Percentiles rank a stretch among this genome's conserved stretches.
phyloP scores from a whole-genome alignment of 768 basidiomycete genomes.

The Rhodotorula babjevae region DNA sequence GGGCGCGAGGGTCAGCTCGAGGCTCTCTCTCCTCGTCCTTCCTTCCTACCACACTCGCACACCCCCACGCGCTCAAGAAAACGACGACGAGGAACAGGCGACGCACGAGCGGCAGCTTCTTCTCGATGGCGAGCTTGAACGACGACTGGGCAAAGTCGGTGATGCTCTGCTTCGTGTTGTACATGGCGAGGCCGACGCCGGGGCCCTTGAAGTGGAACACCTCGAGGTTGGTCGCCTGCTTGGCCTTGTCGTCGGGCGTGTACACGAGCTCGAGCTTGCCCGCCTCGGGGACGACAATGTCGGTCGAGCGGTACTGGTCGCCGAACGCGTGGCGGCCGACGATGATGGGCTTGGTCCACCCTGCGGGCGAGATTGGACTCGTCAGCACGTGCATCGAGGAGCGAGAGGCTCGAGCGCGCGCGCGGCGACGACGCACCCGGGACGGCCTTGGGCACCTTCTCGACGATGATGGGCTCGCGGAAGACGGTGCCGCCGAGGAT shows the following conservation, averaged over 20 bases:
- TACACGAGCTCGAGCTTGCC: conserved; percentile 91
- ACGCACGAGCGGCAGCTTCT: conserved; percentile 51
- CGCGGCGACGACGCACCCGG: conserved; percentile 49
- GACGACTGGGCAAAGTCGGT: conserved; percentile 92
- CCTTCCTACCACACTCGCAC: no score
- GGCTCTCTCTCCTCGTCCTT: no score
- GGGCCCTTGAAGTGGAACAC: conserved; percentile 91
- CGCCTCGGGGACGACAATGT: conserved; percentile 81
- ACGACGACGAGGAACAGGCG: neutral
- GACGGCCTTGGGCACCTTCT: conserved; percentile 82
- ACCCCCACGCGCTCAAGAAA: neutral
- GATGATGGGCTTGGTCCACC: conserved; percentile 93
- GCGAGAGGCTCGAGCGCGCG: neutral
- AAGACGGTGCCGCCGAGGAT: conserved; percentile 98
- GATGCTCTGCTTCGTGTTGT: conserved; percentile 89
- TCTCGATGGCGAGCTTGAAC: conserved; percentile 84
- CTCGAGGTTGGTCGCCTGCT: conserved; percentile 52
- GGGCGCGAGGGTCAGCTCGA: no score
- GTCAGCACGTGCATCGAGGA: neutral
- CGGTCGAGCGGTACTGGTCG: conserved; percentile 91
- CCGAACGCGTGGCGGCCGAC: conserved; percentile 97
- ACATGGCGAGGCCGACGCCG: conserved; percentile 95
- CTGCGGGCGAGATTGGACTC: conserved; percentile 43
- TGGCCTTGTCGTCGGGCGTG: conserved; percentile 65
- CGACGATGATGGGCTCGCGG: conserved; percentile 92